Percentiles rank a stretch among this genome's conserved stretches.
phyloP scores from a whole-genome alignment of 2,329 filamentous ascomycete genomes.

The Aspergillus candidus region DNA sequence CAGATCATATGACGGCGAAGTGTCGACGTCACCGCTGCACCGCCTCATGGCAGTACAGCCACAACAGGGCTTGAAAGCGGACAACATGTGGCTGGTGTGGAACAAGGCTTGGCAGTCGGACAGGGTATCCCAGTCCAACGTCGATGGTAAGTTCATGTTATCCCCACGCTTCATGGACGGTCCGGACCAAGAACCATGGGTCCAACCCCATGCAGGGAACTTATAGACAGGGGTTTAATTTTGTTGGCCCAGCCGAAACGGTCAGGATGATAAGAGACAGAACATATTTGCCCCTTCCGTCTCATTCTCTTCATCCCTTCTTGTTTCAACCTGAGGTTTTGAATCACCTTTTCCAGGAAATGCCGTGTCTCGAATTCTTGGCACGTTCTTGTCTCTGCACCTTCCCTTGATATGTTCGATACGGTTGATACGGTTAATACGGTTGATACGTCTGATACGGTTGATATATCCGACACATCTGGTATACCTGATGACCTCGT shows the following conservation, averaged over 20 bases:
- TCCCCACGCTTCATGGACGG: constrained; percentile 1
- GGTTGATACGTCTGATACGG: too few relatives aligned
- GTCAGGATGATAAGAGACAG: too few relatives aligned
- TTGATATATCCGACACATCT: too few relatives aligned
- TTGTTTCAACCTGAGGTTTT: too few relatives aligned
- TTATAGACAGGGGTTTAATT: constrained; percentile 7
- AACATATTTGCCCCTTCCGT: too few relatives aligned
- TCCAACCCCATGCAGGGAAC: neutral
- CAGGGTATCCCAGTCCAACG: neutral
- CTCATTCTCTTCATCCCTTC: too few relatives aligned
- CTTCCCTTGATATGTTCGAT: too few relatives aligned
- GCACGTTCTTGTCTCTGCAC: too few relatives aligned
- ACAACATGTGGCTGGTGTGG: neutral
- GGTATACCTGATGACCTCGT: too few relatives aligned
- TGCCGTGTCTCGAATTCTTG: too few relatives aligned
- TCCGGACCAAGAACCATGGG: constrained; percentile 10
- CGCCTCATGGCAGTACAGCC: constrained; percentile 2
- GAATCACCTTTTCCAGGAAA: too few relatives aligned
- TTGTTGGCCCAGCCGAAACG: neutral
- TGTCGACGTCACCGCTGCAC: constrained; percentile 9
- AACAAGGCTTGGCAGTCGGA: neutral
- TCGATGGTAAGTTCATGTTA: neutral
- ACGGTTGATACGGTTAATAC: too few relatives aligned
- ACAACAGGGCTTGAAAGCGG: neutral
- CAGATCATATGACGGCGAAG: constrained; percentile 1